Evolutionary conservation across 177 flowering plant species (phyloP), one percentile per base, ranked within the genome.

Genomic region (Telopea speciosissima): DNA sequence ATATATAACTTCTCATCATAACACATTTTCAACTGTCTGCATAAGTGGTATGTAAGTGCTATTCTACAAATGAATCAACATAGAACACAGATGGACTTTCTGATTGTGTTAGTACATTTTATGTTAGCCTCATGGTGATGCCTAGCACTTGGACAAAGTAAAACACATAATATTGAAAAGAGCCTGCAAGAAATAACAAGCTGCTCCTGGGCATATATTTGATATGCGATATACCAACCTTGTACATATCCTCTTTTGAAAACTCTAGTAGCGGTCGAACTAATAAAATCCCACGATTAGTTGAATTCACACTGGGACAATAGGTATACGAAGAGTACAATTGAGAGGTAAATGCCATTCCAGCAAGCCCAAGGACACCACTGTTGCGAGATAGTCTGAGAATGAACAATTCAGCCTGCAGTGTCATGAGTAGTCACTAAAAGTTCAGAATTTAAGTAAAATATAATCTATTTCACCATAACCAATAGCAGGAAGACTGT

Each of bases 311-410:
- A 72, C 69, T 70, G 75, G 10, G 70, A 14, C 31, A 70, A 79
- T 74, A 71, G 12, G 79, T 44, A 69, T 73, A 56, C 26, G 79
- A 52, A 2, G 86, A 71, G 76, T 88, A 94, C 65, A 92, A 62
- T 63, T 94, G 88, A 71, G 91, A 92, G 49, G 79, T 72, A 76
- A 86, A 94, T 67, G 97, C 89, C 92, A 88, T 92, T 64, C 97
- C 96, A 75, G 97, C 89, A 75, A 90, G 97, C 76, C 98, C 97
- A 78, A 92, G 90, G 44, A 94, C 89, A 69, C 97, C 95, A 81
- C 98, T 94, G 74, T 81, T 83, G 65, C 97, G 89, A 67, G 98
- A 94, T 71, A 92, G 78, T 73, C 98, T 81, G 28, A 94, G 83
- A 75, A 92, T 78, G 77, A 94, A 92, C 71, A 94, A 81, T 84